Percentiles rank a stretch among this genome's conserved stretches.
Evolutionary conservation across 108 stramenopile species (phyloP).

Genomic region (Cylindrotheca closterium): DNA sequence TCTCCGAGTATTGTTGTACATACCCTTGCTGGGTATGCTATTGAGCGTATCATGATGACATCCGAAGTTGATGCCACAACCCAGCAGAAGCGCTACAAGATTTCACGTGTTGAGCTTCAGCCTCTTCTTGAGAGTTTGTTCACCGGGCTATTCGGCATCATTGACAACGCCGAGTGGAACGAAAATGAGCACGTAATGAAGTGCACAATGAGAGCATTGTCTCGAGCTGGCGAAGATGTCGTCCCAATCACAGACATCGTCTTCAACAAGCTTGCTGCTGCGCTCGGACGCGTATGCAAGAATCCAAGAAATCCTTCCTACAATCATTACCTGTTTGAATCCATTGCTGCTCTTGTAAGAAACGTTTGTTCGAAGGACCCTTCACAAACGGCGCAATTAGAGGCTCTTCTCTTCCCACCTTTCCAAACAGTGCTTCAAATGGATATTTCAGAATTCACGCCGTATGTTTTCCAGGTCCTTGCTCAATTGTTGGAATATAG

Average conservation of each 20-base stretch:
- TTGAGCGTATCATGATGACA: constrained; percentile 86
- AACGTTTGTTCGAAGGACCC: constrained; percentile 77
- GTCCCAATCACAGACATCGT: constrained; percentile 85
- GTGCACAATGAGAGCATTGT: constrained; percentile 90
- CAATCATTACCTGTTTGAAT: constrained; percentile 98
- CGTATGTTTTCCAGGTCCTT: constrained; percentile 98
- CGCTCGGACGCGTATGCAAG: constrained; percentile 84
- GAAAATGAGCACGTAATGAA: constrained; percentile 99
- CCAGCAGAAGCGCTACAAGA: constrained; percentile 44
- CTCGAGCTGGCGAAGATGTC: constrained; percentile 74
- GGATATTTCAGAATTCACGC: constrained; percentile 93
- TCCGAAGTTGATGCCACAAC: constrained; percentile 45
- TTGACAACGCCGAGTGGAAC: constrained; percentile 75
- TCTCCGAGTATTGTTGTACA: constrained; percentile 88
- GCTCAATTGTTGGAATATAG: constrained; percentile 93
- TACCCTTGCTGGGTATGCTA: constrained; percentile 91
- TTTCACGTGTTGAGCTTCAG: constrained; percentile 66
- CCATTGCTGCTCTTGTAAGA: constrained; percentile 89
- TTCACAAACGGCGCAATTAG: constrained; percentile 63
- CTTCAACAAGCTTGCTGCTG: constrained; percentile 76
- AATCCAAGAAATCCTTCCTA: constrained; percentile 96
- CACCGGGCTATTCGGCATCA: constrained; percentile 85
- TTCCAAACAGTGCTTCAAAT: constrained; percentile 90
- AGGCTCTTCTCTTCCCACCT: constrained; percentile 89
- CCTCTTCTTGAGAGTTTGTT: constrained; percentile 85